Evolutionary conservation across 2,329 filamentous ascomycete species (phyloP).

Genomic region (Fusarium acutatum): DNA sequence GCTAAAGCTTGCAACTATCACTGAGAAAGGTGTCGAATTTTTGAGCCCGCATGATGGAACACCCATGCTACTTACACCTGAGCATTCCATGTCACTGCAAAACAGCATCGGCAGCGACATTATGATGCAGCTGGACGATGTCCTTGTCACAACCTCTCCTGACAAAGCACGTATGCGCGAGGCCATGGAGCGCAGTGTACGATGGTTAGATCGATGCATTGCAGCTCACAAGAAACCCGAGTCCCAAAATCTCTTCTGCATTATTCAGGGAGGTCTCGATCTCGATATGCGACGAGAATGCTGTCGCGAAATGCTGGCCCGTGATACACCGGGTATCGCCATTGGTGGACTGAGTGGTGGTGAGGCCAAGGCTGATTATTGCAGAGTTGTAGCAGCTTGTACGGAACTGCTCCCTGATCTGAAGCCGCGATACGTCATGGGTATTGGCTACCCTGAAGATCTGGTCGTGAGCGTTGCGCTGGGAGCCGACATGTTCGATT

Average conservation of each 20-base stretch:
- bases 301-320: constrained; percentile 83
- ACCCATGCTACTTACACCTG: constrained; percentile 96
- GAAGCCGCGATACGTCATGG: constrained; percentile 99
- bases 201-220: constrained; percentile 97
- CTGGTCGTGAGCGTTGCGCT: constrained; percentile 91
- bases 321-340: constrained; percentile 94
- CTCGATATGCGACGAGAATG: constrained; percentile 86
- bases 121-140: constrained; percentile 99
- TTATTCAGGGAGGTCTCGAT: constrained; percentile 95
- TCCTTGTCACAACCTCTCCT: constrained; percentile 94
- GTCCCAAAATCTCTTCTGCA: constrained; percentile 94
- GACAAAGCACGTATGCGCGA: constrained; percentile 88
- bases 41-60: constrained; percentile 94
- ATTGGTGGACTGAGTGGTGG: constrained; percentile 95
- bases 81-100: constrained; percentile 95
- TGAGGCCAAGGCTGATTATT: constrained; percentile 93
- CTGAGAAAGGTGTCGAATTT: constrained; percentile 94
- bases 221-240: constrained; percentile 85
- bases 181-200: constrained; percentile 92
- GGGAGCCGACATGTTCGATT: constrained; percentile 99
- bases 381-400: constrained; percentile 86
- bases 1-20: constrained; percentile 90
- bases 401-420: constrained; percentile 84
- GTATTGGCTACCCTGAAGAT: constrained; percentile 96
- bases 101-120: constrained; percentile 98